Evolutionary conservation across 2,329 filamentous ascomycete genomes (phyloP).

Genomic region (Apiospora kogelbergensis): DNA sequence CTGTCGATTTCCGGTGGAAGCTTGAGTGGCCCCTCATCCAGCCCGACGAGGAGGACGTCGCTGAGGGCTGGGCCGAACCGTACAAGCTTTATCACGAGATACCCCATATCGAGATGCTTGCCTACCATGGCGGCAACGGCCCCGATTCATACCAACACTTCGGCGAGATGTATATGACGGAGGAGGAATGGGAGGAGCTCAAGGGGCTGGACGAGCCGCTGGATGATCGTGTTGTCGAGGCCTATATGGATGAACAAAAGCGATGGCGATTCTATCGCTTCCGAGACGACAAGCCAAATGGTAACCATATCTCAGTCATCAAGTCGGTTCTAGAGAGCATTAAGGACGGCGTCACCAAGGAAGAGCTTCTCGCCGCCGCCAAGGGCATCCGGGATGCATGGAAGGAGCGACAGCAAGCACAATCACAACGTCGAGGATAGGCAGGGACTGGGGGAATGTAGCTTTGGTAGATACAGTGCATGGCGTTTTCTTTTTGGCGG

Average conservation of each 20-base stretch:
- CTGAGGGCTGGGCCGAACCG: slow-evolving; percentile 61
- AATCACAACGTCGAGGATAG: background rate
- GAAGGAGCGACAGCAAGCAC: slow-evolving; percentile 59
- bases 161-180: slow-evolving; percentile 66
- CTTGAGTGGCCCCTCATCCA: slow-evolving; percentile 74
- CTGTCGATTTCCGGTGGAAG: slow-evolving; percentile 83
- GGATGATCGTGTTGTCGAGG: slow-evolving; percentile 89
- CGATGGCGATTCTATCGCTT: slow-evolving; percentile 88
- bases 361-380: slow-evolving; percentile 72
- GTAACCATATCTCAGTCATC: slow-evolving; percentile 85
- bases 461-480: background rate
- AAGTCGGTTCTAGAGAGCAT: slow-evolving; percentile 89
- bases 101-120: slow-evolving; percentile 71
- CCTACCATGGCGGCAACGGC: slow-evolving; percentile 61
- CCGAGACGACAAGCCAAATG: slow-evolving; percentile 87
- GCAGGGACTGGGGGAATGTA: background rate
- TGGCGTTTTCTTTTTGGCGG: background rate
- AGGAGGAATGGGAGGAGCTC: slow-evolving; percentile 79
- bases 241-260: slow-evolving; percentile 71
- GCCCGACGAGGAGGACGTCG: slow-evolving; percentile 65
- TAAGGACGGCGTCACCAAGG: slow-evolving; percentile 76
- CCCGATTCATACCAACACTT: slow-evolving; percentile 62
- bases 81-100: slow-evolving; percentile 78
- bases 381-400: slow-evolving; percentile 75
- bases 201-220: slow-evolving; percentile 73